These are phyloP conservation scores for Euphrasia arctica DNA, from an alignment of 305 asterid genomes.

Conservation along the genomic window DNA sequence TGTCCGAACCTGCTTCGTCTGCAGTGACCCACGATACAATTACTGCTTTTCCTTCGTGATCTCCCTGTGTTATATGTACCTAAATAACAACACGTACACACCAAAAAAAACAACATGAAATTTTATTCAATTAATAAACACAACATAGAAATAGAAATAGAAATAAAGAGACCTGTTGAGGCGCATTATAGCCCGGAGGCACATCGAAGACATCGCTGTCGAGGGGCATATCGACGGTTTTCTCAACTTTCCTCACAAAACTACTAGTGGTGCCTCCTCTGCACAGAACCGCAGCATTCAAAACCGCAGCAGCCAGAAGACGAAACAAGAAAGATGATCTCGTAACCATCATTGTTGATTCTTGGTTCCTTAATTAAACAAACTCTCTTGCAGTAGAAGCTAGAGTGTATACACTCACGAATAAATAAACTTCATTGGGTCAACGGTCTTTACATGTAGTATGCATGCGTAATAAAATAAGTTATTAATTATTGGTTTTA, in stretches of 20 bases:
- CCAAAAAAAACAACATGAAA: too few species aligned
- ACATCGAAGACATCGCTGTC: slow-evolving; percentile 64
- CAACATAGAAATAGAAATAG: too few species aligned
- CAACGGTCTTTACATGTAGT: too few species aligned
- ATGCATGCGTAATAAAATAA: too few species aligned
- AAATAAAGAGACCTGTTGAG: slow-evolving; percentile 56
- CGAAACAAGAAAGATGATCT: neutral
- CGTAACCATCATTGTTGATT: too few species aligned
- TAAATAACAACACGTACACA: slow-evolving; percentile 17
- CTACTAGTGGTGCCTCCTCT: slow-evolving; percentile 53
- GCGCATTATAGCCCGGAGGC: slow-evolving; percentile 79
- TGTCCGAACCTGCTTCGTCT: slow-evolving; percentile 59
- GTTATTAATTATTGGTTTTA: too few species aligned
- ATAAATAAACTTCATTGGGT: too few species aligned
- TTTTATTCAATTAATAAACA: too few species aligned
- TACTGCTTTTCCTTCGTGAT: slow-evolving; percentile 69
- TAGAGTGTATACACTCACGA: too few species aligned
- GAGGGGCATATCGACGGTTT: slow-evolving; percentile 63
- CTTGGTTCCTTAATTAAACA: too few species aligned
- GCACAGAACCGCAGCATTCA: slow-evolving; percentile 44
- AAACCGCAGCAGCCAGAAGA: slow-evolving; percentile 32
- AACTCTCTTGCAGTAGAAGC: too few species aligned
- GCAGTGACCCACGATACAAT: slow-evolving; percentile 87
- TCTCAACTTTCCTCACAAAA: slow-evolving; percentile 49
- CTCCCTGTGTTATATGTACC: slow-evolving; percentile 94